Evolutionary conservation across 2,329 filamentous ascomycete species (phyloP), one percentile per base, ranked within the genome.

Genomic region (Ascochyta lentis): DNA sequence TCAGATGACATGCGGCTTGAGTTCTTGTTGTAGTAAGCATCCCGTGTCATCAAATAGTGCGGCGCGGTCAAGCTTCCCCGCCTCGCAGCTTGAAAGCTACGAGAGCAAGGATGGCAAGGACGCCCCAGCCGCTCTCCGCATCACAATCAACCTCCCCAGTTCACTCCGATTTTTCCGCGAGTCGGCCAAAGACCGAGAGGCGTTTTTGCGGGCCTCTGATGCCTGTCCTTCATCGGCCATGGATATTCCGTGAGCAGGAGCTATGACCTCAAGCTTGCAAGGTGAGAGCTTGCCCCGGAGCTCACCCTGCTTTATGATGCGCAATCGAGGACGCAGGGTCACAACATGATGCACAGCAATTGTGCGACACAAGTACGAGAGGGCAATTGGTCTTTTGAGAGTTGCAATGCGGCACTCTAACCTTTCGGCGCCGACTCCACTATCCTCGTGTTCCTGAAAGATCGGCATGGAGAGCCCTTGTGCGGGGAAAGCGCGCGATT

Each of bases 401-500:
- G 51, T 24, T 15, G 31, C 37, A 51, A 3, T 19, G 22, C 46
- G 16, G 52, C 49, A 43, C 31, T 42, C 43, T 24, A 54, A 47
- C 35, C 54, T 16, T 24, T 51, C 55, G 49, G 43, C 27, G 31
- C 29, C 33, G 40, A 58, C 59, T 58, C 58, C 60, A 59, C 66
- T 59, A 64, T 66, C 53, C 62, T 55, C 56, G 59, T 63, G 64
- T 69, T 58, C 68, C 68, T 70, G 60, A 54, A 42, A 39, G 61
- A 64, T 66, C 63, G 56, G 49, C 61, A 57, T 51, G 57, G 44
- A 46, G 23, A 43, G 39, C 45, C 57, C 56, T 58, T 52, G 60
- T 70, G 67, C 68, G 67, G 69, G 67, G 62, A 66, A 64, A 59
- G 46, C 55, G 55, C 58, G 60, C 57, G 57, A 61, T 59, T 49